Percentiles rank a stretch among this genome's conserved stretches.
These are phyloP conservation scores for Spatholobus suberectus DNA, from an alignment of 306 rosid genomes.

Conservation along the genomic window DNA sequence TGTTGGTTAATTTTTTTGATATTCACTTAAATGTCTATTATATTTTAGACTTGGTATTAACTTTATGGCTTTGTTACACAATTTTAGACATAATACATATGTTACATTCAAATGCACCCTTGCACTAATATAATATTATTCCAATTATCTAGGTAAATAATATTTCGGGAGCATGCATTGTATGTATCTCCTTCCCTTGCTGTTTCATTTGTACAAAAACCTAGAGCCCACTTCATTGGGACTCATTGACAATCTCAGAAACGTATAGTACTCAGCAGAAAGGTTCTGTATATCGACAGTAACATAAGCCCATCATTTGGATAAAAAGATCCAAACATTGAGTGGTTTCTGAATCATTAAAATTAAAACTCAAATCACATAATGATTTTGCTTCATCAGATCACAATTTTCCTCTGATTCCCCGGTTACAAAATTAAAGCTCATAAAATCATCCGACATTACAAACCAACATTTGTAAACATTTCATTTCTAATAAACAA, in stretches of 20 bases:
- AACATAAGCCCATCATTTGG: not conserved
- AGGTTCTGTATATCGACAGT: not conserved
- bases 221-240: not conserved
- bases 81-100: not conserved
- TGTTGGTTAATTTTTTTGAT: too few relatives aligned
- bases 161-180: not conserved
- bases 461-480: not conserved
- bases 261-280: not conserved
- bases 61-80: too few relatives aligned
- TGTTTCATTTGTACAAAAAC: not conserved
- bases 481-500: not conserved
- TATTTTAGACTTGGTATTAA: not conserved
- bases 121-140: not conserved
- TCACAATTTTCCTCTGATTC: not conserved
- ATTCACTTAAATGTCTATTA: too few relatives aligned
- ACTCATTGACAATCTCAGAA: not conserved
- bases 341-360: not conserved
- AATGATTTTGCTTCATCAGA: not conserved
- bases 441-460: not conserved
- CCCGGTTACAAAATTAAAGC: not conserved
- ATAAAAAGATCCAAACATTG: not conserved
- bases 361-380: not conserved
- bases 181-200: not conserved
- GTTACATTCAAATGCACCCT: not conserved
- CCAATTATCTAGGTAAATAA: not conserved